Conservation (phyloP, 257 asterid genomes). For the Verbascum thapsus region DNA sequence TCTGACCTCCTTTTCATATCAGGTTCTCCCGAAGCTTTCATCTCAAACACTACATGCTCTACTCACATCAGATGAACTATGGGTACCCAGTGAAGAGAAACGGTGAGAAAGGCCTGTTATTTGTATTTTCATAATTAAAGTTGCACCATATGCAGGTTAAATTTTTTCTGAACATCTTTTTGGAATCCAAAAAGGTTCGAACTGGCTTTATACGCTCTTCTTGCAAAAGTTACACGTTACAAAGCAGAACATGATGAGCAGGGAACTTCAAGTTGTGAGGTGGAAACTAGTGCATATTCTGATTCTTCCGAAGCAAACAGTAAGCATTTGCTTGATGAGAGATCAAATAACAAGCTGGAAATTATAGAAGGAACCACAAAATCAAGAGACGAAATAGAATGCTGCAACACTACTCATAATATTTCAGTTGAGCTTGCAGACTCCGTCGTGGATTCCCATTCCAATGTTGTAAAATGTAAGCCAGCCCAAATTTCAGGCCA, state of each 20-base stretch:
- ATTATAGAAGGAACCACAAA: constrained; percentile 44
- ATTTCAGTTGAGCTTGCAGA: constrained; percentile 71
- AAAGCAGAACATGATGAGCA: constrained; percentile 55
- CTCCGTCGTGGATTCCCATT: constrained; percentile 58
- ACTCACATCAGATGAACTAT: constrained; percentile 87
- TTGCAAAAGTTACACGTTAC: constrained; percentile 60
- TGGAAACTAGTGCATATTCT: constrained; percentile 35
- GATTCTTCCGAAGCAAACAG: constrained; percentile 48
- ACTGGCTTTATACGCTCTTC: constrained; percentile 73
- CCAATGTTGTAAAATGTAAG: constrained; percentile 39
- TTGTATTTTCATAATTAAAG: constrained; percentile 17
- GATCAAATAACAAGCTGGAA: constrained; percentile 43
- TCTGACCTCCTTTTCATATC: constrained; percentile 29
- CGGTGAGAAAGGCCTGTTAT: constrained; percentile 57
- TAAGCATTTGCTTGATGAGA: constrained; percentile 47
- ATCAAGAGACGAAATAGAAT: constrained; percentile 53
- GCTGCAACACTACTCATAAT: constrained; percentile 53
- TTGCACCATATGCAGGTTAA: constrained; percentile 25
- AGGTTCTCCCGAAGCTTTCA: constrained; percentile 98
- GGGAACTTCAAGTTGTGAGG: constrained; percentile 49
- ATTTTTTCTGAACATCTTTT: constrained; percentile 11
- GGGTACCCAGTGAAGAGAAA: constrained; percentile 96
- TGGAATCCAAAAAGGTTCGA: constrained; percentile 60
- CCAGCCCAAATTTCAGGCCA: constrained; percentile 44
- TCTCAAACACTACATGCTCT: constrained; percentile 86